Base-by-base conservation (phyloP, 257 asterid species). In the Anisodus acutangulus region DNA sequence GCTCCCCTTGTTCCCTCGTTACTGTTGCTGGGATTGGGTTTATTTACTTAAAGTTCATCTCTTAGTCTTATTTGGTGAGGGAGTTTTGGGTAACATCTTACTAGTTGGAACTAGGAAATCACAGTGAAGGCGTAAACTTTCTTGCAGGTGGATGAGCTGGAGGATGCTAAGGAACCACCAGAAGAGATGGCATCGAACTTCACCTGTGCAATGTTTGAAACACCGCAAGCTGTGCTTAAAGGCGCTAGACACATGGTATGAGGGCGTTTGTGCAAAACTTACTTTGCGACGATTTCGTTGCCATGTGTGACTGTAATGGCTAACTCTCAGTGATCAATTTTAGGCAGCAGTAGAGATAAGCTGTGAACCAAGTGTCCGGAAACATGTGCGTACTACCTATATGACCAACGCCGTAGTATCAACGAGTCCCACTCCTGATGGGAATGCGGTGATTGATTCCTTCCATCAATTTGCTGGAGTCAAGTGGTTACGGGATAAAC, bases 181-280 rank as follows among this genome's bases (percentile, higher is more conserved):
- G 98, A 93, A 82, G 99, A 97, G 88, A 93, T 93, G 95, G 98
- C 98, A 78, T 93, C 96, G 41, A 93, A 88, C 86, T 97, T 92
- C 88, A 95, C 98, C 39, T 92, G 95, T 86, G 90, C 88, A 1
- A 90, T 92, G 97, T 95, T 95, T 78, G 97, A 92, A 83, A 91
- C 95, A 63, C 94, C 99, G 39, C 97, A 93, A 88, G 93, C 92
- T 62, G 99, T 97, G 86, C 91, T 95, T 85, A 92, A 91, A 87
- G 98, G 97, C 11, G 98, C 99, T 67, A 92, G 99, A 90, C 98
- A 93, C 93, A 97, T 97, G 99, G 99, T 97, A 93, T 41, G 88
- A 58, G 45, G 57, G 80, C 66, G 11, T 57, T 49, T 82, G 79
- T 15, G 43, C 54, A 39, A 9, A 54, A 41, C 19, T 64, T 86